Evolutionary conservation across 768 basidiomycete species (phyloP).

Genomic region (Psilocybe azurescens): DNA sequence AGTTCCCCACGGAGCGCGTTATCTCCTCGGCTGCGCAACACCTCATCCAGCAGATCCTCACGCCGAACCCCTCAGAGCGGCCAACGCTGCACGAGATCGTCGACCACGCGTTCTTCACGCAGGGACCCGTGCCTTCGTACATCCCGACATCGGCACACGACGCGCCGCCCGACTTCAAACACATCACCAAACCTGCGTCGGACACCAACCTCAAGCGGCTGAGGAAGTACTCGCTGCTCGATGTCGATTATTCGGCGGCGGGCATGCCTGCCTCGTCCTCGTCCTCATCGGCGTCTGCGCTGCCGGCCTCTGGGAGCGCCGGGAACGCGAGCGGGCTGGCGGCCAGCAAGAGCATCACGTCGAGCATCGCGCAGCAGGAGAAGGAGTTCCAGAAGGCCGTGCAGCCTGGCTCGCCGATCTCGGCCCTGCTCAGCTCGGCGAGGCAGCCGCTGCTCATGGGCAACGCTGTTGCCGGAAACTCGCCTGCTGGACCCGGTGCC

Average conservation of each 20-base stretch:
- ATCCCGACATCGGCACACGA: conserved; percentile 85
- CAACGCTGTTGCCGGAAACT: conserved; percentile 27
- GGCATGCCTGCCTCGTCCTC: not conserved
- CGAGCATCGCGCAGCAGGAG: conserved; percentile 84
- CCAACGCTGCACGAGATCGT: conserved; percentile 88
- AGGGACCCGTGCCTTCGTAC: conserved; percentile 79
- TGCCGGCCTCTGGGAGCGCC: not conserved
- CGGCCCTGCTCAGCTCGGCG: conserved; percentile 87
- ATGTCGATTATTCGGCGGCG: conserved; percentile 56
- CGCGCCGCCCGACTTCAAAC: conserved; percentile 73
- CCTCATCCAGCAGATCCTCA: conserved; percentile 85
- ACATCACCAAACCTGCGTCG: conserved; percentile 64
- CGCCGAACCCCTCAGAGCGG: conserved; percentile 80
- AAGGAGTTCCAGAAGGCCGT: conserved; percentile 97
- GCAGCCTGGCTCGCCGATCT: conserved; percentile 93
- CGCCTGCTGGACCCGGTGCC: conserved; percentile 3
- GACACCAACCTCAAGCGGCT: conserved; percentile 74
- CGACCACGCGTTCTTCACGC: conserved; percentile 81
- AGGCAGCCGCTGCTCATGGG: conserved; percentile 85
- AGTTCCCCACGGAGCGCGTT: conserved; percentile 80
- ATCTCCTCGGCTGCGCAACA: conserved; percentile 76
- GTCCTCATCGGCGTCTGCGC: not conserved
- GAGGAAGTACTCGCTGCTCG: conserved; percentile 64
- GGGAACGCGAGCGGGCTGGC: conserved; percentile 3
- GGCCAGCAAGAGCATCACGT: conserved; percentile 50